A percentile compares a stretch with the other conserved stretches of the same genome.
These are phyloP conservation scores for Paramecium pentaurelia DNA, from an alignment of 73 alveolate genomes.

Conservation along the genomic window DNA sequence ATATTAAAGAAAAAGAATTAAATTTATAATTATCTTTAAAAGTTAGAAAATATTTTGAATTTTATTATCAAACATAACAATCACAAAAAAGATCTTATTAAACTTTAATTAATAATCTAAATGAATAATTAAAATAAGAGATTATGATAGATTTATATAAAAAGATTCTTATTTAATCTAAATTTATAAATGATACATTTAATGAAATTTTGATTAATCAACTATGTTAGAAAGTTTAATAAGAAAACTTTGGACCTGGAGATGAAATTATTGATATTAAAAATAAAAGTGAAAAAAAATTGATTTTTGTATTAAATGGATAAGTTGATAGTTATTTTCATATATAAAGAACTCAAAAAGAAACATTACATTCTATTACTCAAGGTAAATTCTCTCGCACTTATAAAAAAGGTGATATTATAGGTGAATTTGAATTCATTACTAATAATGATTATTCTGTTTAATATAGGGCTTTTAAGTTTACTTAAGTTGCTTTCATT, in stretches of 20 bases:
- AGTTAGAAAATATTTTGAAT: conserved; percentile 57
- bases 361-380: not conserved
- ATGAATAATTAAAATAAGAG: conserved; percentile 40
- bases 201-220: not conserved
- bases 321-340: not conserved
- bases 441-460: not conserved
- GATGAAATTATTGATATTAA: not conserved
- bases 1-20: conserved; percentile 38
- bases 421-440: conserved; percentile 35
- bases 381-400: not conserved
- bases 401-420: not conserved
- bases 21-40: conserved; percentile 37
- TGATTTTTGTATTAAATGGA: not conserved
- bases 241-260: conserved; percentile 13
- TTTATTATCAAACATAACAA: not conserved
- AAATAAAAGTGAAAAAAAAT: not conserved
- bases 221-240: conserved; percentile 8
- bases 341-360: not conserved
- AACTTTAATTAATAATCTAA: not conserved
- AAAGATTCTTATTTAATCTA: not conserved
- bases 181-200: conserved; percentile 2
- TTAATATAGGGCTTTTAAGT: not conserved
- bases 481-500: not conserved
- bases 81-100: conserved; percentile 15
- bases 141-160: conserved; percentile 40